A percentile compares a stretch with the other conserved stretches of the same genome.
Conservation (phyloP, 2,329 filamentous ascomycete genomes). For the Diaporthe citrichinensis region DNA sequence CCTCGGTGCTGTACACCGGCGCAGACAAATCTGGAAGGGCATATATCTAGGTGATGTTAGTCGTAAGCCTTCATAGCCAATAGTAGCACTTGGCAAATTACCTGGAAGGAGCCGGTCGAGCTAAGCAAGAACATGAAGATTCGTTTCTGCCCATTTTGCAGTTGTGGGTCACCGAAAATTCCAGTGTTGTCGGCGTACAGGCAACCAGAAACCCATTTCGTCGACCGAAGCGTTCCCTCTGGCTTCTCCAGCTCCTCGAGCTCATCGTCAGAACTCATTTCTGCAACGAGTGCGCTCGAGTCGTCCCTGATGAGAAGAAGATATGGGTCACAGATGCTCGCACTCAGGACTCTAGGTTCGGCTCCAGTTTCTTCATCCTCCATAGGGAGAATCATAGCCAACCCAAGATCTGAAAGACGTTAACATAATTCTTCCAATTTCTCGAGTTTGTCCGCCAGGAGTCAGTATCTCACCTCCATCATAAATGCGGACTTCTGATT, state of each 20-base stretch:
- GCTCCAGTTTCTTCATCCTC: constrained; percentile 89
- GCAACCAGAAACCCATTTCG: constrained; percentile 86
- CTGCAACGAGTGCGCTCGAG: constrained; percentile 81
- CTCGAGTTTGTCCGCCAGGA: neutral
- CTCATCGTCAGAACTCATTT: constrained; percentile 85
- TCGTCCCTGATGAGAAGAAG: constrained; percentile 88
- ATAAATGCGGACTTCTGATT: constrained; percentile 89
- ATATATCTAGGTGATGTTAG: constrained; percentile 72
- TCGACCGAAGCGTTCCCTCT: constrained; percentile 68
- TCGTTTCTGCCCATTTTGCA: constrained; percentile 60
- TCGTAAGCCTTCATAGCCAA: neutral
- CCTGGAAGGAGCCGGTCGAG: constrained; percentile 79
- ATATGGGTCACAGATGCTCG: constrained; percentile 90
- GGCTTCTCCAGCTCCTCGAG: constrained; percentile 83
- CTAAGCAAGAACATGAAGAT: constrained; percentile 84
- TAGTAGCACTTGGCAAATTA: constrained; percentile 63
- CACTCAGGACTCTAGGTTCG: constrained; percentile 82
- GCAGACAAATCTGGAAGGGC: constrained; percentile 80
- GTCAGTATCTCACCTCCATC: constrained; percentile 77
- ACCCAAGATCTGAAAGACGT: constrained; percentile 77
- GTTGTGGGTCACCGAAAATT: constrained; percentile 62
- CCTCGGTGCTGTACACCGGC: constrained; percentile 81
- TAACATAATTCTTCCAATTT: constrained; percentile 35
- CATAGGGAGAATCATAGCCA: constrained; percentile 93
- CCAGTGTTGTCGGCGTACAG: constrained; percentile 80